phyloP scores from a whole-genome alignment of 176 grass and related monocot genomes.

The Carex kokanica region DNA sequence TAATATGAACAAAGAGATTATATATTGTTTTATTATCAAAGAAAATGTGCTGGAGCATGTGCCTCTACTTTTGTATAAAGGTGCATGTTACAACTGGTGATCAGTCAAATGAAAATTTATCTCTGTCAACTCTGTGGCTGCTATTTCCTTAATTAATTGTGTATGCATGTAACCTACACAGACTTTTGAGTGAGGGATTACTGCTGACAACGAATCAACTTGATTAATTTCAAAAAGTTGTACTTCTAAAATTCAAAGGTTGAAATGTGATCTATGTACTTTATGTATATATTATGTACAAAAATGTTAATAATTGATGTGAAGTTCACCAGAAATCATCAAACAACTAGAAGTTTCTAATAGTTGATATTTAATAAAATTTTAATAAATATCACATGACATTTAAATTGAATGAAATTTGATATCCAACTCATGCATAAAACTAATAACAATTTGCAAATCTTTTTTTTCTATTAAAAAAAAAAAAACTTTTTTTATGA shows the following conservation, averaged over 20 bases:
- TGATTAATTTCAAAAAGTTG: not conserved
- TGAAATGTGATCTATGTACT: not conserved
- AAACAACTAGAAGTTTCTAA: too few species aligned
- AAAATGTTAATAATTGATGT: not conserved
- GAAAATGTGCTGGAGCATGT: conserved; percentile 11
- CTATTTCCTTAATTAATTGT: not conserved
- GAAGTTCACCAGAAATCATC: too few species aligned
- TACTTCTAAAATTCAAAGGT: not conserved
- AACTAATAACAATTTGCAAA: not conserved
- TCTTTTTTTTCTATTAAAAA: too few species aligned
- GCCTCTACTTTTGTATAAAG: not conserved
- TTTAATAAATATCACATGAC: not conserved
- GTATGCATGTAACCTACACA: too few species aligned
- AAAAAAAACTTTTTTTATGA: too few species aligned
- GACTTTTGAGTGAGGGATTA: not conserved
- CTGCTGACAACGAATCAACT: not conserved
- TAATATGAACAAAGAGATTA: not conserved
- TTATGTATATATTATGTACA: not conserved
- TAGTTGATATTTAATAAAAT: not conserved
- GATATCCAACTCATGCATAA: not conserved
- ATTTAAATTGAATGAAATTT: not conserved
- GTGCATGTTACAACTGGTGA: not conserved
- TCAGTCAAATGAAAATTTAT: not conserved
- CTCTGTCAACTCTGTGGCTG: not conserved
- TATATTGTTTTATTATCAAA: conserved; percentile 27